Evolutionary conservation across 371 early-diverging fungal genomes (phyloP).

Genomic region (Haplosporangium sp.): DNA sequence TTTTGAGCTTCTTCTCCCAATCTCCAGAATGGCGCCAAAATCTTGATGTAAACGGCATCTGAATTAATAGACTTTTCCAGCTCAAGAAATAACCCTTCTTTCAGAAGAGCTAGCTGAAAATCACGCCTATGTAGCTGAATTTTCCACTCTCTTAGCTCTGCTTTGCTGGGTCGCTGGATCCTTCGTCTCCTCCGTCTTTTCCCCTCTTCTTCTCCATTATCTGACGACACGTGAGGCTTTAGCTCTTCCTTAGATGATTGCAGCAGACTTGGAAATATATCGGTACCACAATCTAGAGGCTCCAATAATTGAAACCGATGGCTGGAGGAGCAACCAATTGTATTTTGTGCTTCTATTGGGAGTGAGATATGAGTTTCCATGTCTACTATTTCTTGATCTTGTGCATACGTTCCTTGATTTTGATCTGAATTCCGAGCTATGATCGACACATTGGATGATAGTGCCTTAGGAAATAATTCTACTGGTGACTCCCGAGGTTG

Average conservation of each 20-base stretch:
- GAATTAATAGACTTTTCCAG: slow-evolving; percentile 53
- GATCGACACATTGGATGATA: slow-evolving; percentile 3
- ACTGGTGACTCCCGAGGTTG: slow-evolving; percentile 12
- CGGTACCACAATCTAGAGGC: slow-evolving; percentile 25
- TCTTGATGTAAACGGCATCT: slow-evolving; percentile 58
- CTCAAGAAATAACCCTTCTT: slow-evolving; percentile 58
- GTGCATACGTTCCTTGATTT: not conserved
- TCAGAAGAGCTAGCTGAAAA: slow-evolving; percentile 56
- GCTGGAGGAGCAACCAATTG: not conserved
- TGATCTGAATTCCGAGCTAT: not conserved
- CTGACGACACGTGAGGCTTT: not conserved
- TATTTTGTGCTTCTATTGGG: not conserved
- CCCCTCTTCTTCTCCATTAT: slow-evolving; percentile 8
- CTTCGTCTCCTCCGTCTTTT: not conserved
- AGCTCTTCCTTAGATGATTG: no score
- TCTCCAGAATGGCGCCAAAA: slow-evolving; percentile 62
- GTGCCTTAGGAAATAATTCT: slow-evolving; percentile 9
- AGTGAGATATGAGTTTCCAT: slow-evolving; percentile 11
- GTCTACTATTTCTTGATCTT: not conserved
- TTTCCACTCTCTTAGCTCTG: slow-evolving; percentile 41
- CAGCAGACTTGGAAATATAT: slow-evolving; percentile 21
- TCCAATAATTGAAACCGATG: slow-evolving; percentile 8
- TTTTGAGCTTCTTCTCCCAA: slow-evolving; percentile 58
- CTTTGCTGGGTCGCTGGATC: slow-evolving; percentile 13
- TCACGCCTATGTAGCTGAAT: slow-evolving; percentile 29